These are phyloP conservation scores for Penicillium decumbens DNA, from an alignment of 2,329 filamentous ascomycete species.

Conservation along the genomic window DNA sequence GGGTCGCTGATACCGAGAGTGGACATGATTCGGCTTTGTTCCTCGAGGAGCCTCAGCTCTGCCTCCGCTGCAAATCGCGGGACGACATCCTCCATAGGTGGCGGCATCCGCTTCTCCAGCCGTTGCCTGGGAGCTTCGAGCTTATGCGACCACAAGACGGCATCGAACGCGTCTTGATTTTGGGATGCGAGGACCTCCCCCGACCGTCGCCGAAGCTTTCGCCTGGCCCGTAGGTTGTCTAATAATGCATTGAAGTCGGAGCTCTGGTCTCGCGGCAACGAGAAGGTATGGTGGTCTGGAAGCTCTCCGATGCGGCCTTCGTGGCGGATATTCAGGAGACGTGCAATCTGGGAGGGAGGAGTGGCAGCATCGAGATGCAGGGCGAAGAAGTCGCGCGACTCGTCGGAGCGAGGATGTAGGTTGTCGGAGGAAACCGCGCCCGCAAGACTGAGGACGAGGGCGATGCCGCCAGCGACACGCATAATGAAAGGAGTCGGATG, in stretches of 20 bases:
- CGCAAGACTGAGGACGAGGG: constrained; percentile 42
- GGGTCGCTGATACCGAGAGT: constrained; percentile 77
- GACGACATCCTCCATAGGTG: constrained; percentile 22
- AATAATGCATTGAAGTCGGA: constrained; percentile 50
- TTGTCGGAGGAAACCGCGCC: constrained; percentile 46
- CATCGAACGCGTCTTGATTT: constrained; percentile 58
- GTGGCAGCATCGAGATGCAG: constrained; percentile 68
- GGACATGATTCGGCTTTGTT: constrained; percentile 58
- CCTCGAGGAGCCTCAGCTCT: constrained; percentile 49
- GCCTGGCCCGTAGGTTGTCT: constrained; percentile 52
- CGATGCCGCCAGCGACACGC: constrained; percentile 38
- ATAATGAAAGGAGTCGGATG: constrained; percentile 12
- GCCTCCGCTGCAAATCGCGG: constrained; percentile 38
- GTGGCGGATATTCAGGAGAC: constrained; percentile 68
- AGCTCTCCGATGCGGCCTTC: constrained; percentile 78
- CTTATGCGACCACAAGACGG: constrained; percentile 75
- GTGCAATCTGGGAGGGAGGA: constrained; percentile 64
- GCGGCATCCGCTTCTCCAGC: constrained; percentile 56
- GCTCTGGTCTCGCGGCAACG: constrained; percentile 57
- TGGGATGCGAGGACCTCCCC: constrained; percentile 10
- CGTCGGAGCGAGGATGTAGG: constrained; percentile 64
- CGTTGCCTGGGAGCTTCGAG: constrained; percentile 57
- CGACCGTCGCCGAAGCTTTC: constrained; percentile 56
- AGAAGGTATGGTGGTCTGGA: constrained; percentile 79
- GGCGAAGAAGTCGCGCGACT: constrained; percentile 85